Evolutionary conservation across 2,329 filamentous ascomycete genomes (phyloP), one percentile per base, ranked within the genome.

Genomic region (Talaromyces albobiverticillius): DNA sequence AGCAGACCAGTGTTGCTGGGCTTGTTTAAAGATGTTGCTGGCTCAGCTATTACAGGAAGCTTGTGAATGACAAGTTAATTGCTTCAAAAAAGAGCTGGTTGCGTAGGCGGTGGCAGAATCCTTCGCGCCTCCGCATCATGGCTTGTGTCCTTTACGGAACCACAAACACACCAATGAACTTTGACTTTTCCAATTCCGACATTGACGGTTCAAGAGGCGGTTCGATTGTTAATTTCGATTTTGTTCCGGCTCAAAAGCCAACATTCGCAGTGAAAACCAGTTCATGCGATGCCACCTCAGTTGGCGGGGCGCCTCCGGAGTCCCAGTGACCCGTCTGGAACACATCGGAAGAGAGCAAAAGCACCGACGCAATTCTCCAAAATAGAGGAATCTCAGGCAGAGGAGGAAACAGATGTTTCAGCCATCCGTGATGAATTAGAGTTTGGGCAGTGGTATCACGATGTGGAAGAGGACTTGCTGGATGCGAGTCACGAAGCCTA

Each of bases 401-500:
- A 57, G 59, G 34, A 53, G 56, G 31, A 55, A 59, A 32, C 45
- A 54, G n/a, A 60, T 59, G 36, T 40, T 53, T 5, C 40, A 46
- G 64, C 76, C 56, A 59, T 84, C 70, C 72, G 79, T 79, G 75
- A 85, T 74, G 71, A 84, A 60, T 67, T 86, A 25, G 82, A 84
- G 8, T 82, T 85, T 51, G 79, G 77, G 23, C 71, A 76, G 57
- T 83, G 83, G 76, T 85, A 86, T 65, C 73, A 78, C 59, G 73
- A 72, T 20, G 68, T 87, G 50, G 84, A 88, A 61, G 80, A 84
- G 45, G 82, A 85, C 60, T 73, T 97, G 65, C 76, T 95, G 26
- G 83, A 92, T 63, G 85, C 90, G 51, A 94, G 89, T 68, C 90
- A 95, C 68, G 85, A 89, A 61, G 85, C 93, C 67, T 96, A 96